phyloP scores from a whole-genome alignment of 148 eudicot species.

The Heliosperma pusillum region DNA sequence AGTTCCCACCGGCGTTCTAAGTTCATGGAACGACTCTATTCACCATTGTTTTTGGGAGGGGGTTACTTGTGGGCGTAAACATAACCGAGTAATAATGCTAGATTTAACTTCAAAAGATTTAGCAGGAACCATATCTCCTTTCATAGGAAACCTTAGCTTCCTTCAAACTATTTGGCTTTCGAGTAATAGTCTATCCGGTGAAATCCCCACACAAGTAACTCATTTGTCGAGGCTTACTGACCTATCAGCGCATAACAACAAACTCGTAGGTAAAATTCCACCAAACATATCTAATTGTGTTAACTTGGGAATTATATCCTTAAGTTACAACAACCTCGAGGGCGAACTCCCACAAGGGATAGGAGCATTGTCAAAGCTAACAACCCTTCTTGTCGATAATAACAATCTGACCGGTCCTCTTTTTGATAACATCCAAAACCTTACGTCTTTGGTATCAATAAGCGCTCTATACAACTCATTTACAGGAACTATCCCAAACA shows the following conservation, averaged over 20 bases:
- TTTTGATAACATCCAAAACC: too few relatives aligned
- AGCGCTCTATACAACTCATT: slow-evolving; percentile 20
- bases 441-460: not conserved
- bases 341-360: slow-evolving; percentile 34
- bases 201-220: too few relatives aligned
- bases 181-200: too few relatives aligned
- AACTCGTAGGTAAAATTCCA: slow-evolving; percentile 31
- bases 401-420: slow-evolving; percentile 4
- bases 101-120: too few relatives aligned
- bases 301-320: slow-evolving; percentile 7
- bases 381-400: not conserved
- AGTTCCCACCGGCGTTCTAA: slow-evolving; percentile 13
- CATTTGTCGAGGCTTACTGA: too few relatives aligned
- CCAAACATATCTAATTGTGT: slow-evolving; percentile 23
- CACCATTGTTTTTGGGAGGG: too few relatives aligned
- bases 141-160: too few relatives aligned
- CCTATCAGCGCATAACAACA: too few relatives aligned
- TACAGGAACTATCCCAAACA: not conserved
- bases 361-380: slow-evolving; percentile 18
- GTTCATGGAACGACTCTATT: slow-evolving; percentile 53
- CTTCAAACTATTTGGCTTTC: slow-evolving; percentile 17
- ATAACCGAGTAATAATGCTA: too few relatives aligned
- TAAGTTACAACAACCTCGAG: slow-evolving; percentile 11
- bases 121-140: too few relatives aligned
- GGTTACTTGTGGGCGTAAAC: too few relatives aligned